Percentiles rank a stretch among this genome's conserved stretches.
Evolutionary conservation across 345 rosid species (phyloP).

Genomic region (Gossypium arboreum): DNA sequence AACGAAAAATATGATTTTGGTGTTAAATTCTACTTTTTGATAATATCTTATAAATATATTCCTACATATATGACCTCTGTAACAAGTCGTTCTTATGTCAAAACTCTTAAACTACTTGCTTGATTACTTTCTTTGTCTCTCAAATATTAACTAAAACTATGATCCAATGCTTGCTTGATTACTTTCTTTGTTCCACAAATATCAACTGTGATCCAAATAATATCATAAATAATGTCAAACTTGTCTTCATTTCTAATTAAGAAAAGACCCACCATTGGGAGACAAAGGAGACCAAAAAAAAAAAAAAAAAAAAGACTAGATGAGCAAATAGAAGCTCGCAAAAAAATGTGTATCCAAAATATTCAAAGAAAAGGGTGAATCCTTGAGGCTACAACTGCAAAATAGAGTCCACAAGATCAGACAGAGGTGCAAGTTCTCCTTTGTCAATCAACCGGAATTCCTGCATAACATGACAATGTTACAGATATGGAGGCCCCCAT

Average conservation of each 20-base stretch:
- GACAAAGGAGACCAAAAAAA: background rate
- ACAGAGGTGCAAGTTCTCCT: slow-evolving; percentile 61
- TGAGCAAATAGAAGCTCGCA: background rate
- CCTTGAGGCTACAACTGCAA: slow-evolving; percentile 34
- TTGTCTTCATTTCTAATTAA: background rate
- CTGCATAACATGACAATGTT: slow-evolving; percentile 33
- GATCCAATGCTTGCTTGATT: too few relatives aligned
- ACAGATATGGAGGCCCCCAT: background rate
- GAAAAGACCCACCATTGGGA: background rate
- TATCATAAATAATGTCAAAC: background rate
- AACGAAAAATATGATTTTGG: too few relatives aligned
- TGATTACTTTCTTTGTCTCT: too few relatives aligned
- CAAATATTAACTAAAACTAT: too few relatives aligned
- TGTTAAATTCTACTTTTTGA: too few relatives aligned
- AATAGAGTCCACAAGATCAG: slow-evolving; percentile 63
- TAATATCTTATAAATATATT: too few relatives aligned
- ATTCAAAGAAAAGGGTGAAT: slow-evolving; percentile 7
- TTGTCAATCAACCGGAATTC: slow-evolving; percentile 52
- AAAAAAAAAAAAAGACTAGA: too few relatives aligned
- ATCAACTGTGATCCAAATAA: too few relatives aligned
- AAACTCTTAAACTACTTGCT: too few relatives aligned
- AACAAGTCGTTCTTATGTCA: too few relatives aligned
- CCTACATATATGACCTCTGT: too few relatives aligned
- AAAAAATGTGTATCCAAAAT: background rate
- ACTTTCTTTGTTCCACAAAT: too few relatives aligned